phyloP scores from a whole-genome alignment of 441 rosid species.

The Aleurites moluccanus region DNA sequence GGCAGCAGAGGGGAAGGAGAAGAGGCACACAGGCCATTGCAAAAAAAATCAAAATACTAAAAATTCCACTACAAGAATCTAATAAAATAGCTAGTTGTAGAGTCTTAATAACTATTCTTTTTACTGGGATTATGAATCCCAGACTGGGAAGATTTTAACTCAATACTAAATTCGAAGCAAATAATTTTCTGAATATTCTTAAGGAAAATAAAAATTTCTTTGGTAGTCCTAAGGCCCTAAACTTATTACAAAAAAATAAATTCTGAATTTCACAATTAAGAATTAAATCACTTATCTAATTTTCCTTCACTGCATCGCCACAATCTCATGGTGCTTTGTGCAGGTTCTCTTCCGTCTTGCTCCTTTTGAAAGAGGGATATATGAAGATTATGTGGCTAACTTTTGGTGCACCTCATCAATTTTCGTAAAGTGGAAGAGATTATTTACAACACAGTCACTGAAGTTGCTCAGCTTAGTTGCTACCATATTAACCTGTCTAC shows the following conservation, averaged over 20 bases:
- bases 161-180: background rate
- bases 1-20: background rate
- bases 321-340: slow-evolving; percentile 12
- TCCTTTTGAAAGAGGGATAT: slow-evolving; percentile 95
- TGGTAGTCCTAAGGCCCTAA: background rate
- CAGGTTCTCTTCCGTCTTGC: slow-evolving; percentile 91
- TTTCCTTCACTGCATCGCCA: background rate
- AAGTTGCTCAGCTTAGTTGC: slow-evolving; percentile 60
- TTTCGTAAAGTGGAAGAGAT: slow-evolving; percentile 82
- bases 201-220: background rate
- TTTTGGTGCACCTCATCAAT: slow-evolving; percentile 90
- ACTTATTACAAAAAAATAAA: background rate
- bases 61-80: background rate
- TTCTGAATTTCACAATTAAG: background rate
- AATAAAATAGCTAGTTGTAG: background rate
- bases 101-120: background rate
- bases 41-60: background rate
- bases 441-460: slow-evolving; percentile 57
- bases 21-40: background rate
- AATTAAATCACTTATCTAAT: background rate
- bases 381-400: slow-evolving; percentile 93
- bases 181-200: background rate
- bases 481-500: slow-evolving; percentile 63
- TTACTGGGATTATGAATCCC: background rate
- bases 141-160: background rate